Percentiles rank a stretch among this genome's conserved stretches.
Evolutionary conservation across 257 asterid species (phyloP).

Genomic region (Parsonsia alboflavescens): DNA sequence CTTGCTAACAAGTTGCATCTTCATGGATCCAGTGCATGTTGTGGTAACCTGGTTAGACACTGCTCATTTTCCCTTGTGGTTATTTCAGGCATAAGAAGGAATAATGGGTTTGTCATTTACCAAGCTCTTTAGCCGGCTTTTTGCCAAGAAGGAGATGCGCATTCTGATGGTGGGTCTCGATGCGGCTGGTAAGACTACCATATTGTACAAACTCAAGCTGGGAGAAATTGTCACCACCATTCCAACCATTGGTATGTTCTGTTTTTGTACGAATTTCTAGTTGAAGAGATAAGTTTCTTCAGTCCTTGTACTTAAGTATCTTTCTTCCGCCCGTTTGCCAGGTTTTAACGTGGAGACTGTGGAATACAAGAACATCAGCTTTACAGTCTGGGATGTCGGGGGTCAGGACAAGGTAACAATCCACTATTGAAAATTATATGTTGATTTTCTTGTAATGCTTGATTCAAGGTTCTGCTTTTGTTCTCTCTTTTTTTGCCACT

Average conservation of each 20-base stretch:
- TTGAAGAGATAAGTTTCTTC: not conserved
- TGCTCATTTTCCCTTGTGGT: constrained; percentile 16
- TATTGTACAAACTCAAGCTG: constrained; percentile 21
- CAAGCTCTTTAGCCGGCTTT: constrained; percentile 17
- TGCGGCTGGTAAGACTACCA: constrained; percentile 16
- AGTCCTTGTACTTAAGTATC: not conserved
- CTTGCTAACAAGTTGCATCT: not conserved
- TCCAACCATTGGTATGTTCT: constrained; percentile 13
- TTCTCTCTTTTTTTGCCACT: not conserved
- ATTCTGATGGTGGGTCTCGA: constrained; percentile 18
- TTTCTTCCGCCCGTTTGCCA: not conserved
- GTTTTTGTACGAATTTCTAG: not conserved
- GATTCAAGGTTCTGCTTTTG: not conserved
- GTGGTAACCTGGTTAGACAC: not conserved
- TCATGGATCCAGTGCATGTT: not conserved
- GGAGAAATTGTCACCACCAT: constrained; percentile 17
- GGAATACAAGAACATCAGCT: constrained; percentile 18
- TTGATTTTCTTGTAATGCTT: not conserved
- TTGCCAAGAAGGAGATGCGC: constrained; percentile 18
- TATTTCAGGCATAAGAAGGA: constrained; percentile 7
- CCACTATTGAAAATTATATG: not conserved
- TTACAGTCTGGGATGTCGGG: constrained; percentile 16
- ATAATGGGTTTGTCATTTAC: constrained; percentile 15
- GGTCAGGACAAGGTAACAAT: constrained; percentile 20
- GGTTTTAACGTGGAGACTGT: constrained; percentile 15